These are phyloP conservation scores for Alloteropsis semialata DNA, from an alignment of 176 grass and related monocot species.

Conservation along the genomic window DNA sequence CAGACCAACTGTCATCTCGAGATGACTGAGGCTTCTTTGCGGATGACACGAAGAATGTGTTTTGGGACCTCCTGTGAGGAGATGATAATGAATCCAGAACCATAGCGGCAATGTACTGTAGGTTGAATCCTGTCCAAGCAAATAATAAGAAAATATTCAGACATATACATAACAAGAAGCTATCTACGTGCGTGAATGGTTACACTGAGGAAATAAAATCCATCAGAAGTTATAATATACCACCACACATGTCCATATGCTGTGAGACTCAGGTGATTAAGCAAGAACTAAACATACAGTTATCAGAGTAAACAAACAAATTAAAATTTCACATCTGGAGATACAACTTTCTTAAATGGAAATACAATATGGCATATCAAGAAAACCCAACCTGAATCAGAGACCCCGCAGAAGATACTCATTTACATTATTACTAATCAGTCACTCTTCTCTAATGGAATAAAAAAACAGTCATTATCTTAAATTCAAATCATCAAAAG, in stretches of 20 bases:
- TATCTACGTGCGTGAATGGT: neutral
- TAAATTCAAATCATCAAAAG: too few species aligned
- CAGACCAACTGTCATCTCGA: conserved; percentile 71
- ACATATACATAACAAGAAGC: neutral
- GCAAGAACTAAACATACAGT: neutral
- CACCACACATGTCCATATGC: neutral
- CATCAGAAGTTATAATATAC: conserved; percentile 20
- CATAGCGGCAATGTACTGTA: conserved; percentile 31
- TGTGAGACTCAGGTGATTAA: neutral
- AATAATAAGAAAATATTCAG: conserved; percentile 1
- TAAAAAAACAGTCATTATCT: neutral
- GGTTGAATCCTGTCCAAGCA: conserved; percentile 37
- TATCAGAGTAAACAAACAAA: neutral
- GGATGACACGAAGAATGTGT: conserved; percentile 52
- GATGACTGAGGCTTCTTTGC: conserved; percentile 61
- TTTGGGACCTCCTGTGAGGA: conserved; percentile 78
- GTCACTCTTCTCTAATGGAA: neutral
- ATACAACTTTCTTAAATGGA: neutral
- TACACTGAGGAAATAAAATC: neutral
- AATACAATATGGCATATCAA: neutral
- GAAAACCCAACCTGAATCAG: neutral
- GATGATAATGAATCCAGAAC: conserved; percentile 90
- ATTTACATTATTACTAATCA: conserved; percentile 8
- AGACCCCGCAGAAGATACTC: neutral
- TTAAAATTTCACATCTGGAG: neutral